Evolutionary conservation across 2,329 filamentous ascomycete species (phyloP).

Genomic region (Xylaria sp.): DNA sequence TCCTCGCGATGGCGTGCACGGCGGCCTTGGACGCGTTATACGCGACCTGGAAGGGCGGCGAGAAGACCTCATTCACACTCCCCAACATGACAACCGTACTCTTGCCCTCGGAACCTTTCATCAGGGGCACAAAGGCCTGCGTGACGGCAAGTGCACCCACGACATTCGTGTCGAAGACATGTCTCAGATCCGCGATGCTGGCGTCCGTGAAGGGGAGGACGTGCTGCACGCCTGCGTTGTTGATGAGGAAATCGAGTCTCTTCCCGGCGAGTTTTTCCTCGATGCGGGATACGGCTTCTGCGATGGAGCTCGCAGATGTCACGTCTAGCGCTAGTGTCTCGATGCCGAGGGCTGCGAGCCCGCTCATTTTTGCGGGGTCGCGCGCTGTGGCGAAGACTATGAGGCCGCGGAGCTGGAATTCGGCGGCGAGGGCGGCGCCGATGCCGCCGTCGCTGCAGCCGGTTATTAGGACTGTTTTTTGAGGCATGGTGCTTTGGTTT

Average conservation of each 20-base stretch:
- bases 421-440: conserved; percentile 30
- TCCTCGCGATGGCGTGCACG: conserved; percentile 22
- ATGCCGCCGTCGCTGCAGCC: conserved; percentile 33
- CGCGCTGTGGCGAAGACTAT: conserved; percentile 33
- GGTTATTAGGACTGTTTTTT: conserved; percentile 30
- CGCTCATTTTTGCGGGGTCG: conserved; percentile 23
- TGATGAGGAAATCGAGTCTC: conserved; percentile 26
- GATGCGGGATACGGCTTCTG: conserved; percentile 14
- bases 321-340: conserved; percentile 30
- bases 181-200: conserved; percentile 16
- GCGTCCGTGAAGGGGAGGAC: conserved; percentile 26
- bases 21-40: conserved; percentile 33
- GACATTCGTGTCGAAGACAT: conserved; percentile 29
- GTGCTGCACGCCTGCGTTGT: conserved; percentile 26
- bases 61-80: conserved; percentile 30
- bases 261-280: conserved; percentile 2
- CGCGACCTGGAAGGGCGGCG: conserved; percentile 28
- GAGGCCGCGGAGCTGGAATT: conserved; percentile 29
- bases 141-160: conserved; percentile 31
- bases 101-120: conserved; percentile 18
- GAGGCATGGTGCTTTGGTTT: conserved; percentile 11
- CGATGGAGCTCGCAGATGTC: conserved; percentile 26
- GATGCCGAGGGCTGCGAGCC: conserved; percentile 24
- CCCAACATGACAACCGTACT: conserved; percentile 28
- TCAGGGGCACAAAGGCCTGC: conserved; percentile 31